A percentile compares a stretch with the other conserved stretches of the same genome.
Evolutionary conservation across 192 early-diverging fungal species (phyloP).

Genomic region (Gamsiella multidivaricata): DNA sequence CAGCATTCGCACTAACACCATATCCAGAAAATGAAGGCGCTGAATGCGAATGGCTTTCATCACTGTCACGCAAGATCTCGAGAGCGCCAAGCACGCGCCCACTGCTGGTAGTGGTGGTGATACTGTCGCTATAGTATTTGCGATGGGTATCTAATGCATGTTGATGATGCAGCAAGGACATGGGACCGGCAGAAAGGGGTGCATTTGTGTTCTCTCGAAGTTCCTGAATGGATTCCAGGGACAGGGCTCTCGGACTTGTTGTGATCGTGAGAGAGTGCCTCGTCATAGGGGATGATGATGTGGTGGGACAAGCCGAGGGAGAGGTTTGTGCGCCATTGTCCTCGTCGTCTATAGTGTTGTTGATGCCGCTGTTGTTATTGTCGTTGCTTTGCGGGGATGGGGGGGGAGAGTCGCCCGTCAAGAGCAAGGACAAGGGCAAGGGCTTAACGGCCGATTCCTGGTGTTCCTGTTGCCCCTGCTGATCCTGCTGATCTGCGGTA

Average conservation of each 20-base stretch:
- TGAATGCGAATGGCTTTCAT: not conserved
- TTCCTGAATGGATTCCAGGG: slow-evolving; percentile 21
- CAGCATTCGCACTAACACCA: too few species aligned
- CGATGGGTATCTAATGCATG: slow-evolving; percentile 4
- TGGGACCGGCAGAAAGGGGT: not conserved
- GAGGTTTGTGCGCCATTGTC: slow-evolving; percentile 14
- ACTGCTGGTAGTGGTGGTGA: not conserved
- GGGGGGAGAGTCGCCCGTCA: not conserved
- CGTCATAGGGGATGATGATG: slow-evolving; percentile 7
- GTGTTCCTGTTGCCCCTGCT: slow-evolving; percentile 2
- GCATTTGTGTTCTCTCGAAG: slow-evolving; percentile 9
- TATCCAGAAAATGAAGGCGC: too few species aligned
- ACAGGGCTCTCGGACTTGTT: slow-evolving; percentile 29
- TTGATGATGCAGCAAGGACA: slow-evolving; percentile 9
- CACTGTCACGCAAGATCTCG: slow-evolving; percentile 36
- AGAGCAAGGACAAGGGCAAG: too few species aligned
- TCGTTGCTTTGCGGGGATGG: not conserved
- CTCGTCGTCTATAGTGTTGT: not conserved
- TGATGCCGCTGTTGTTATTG: not conserved
- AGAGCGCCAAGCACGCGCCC: slow-evolving; percentile 25
- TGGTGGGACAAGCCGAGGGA: slow-evolving; percentile 1
- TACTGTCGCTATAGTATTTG: slow-evolving; percentile 31
- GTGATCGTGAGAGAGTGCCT: slow-evolving; percentile 27
- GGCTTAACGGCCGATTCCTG: too few species aligned
- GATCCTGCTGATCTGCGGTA: slow-evolving; percentile 8